phyloP scores from a whole-genome alignment of 495 filamentous ascomycete genomes.

The Penicillium diatomitis region DNA sequence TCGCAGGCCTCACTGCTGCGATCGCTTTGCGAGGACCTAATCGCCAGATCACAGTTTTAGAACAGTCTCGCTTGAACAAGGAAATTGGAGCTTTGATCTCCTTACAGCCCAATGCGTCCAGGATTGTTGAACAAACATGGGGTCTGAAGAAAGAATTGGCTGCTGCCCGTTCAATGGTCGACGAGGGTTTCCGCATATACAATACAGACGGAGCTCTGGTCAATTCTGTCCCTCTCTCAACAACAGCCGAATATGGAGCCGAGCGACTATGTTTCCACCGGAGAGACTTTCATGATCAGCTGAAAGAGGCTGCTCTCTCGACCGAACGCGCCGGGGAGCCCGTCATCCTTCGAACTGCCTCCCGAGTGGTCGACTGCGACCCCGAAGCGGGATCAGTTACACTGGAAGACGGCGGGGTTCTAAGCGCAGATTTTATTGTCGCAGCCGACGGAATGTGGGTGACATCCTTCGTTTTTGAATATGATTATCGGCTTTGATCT shows the following conservation, averaged over 20 bases:
- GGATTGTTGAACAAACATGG: conserved; percentile 18
- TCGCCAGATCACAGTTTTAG: conserved; percentile 16
- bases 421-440: conserved; percentile 27
- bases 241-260: conserved; percentile 14
- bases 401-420: conserved; percentile 14
- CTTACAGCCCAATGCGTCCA: conserved; percentile 21
- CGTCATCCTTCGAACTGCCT: conserved; percentile 7
- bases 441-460: conserved; percentile 41
- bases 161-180: conserved; percentile 13
- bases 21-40: conserved; percentile 19
- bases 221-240: conserved; percentile 11
- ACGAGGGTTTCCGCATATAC: conserved; percentile 23
- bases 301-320: conserved; percentile 11
- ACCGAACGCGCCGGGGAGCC: conserved; percentile 10
- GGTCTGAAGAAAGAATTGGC: conserved; percentile 5
- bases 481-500: not conserved
- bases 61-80: conserved; percentile 19
- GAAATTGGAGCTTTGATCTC: conserved; percentile 25
- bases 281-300: conserved; percentile 17
- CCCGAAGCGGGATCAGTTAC: conserved; percentile 10
- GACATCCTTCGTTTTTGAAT: too few species aligned
- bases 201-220: conserved; percentile 14
- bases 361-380: conserved; percentile 12
- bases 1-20: conserved; percentile 14
- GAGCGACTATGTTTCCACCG: conserved; percentile 21